Conservation (phyloP, 129 eudicot genomes). For the Pulicaria dysenterica region DNA sequence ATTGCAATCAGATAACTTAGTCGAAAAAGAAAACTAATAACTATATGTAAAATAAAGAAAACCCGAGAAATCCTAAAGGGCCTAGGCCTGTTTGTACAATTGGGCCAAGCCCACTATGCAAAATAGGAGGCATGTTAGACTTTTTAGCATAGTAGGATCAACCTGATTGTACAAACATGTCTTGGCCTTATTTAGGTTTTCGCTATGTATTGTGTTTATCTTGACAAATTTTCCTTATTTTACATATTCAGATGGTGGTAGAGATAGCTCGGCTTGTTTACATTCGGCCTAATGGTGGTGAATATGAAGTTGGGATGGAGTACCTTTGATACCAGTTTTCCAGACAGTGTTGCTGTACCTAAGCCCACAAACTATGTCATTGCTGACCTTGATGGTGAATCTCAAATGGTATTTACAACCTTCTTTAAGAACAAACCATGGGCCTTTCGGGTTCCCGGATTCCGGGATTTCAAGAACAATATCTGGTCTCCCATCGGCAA, state of each 20-base stretch:
- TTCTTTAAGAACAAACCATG: slow-evolving; percentile 70
- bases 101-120: too few relatives aligned
- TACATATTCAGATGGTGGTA: background rate
- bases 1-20: too few relatives aligned
- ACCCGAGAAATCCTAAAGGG: too few relatives aligned
- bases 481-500: slow-evolving; percentile 47
- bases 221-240: too few relatives aligned
- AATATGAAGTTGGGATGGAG: background rate
- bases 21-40: background rate
- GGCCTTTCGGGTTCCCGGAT: slow-evolving; percentile 50
- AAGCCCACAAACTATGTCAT: slow-evolving; percentile 68
- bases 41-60: background rate
- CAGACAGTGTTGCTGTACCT: slow-evolving; percentile 64
- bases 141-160: too few relatives aligned
- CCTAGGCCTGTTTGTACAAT: too few relatives aligned
- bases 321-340: slow-evolving; percentile 78
- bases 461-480: slow-evolving; percentile 61
- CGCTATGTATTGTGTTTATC: too few relatives aligned
- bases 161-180: too few relatives aligned
- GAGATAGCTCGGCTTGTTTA: too few relatives aligned
- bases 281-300: too few relatives aligned
- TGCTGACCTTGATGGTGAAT: slow-evolving; percentile 55
- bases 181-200: too few relatives aligned
- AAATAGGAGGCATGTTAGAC: too few relatives aligned
- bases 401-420: slow-evolving; percentile 54